Percentiles rank a stretch among this genome's conserved stretches.
These are phyloP conservation scores for Antitrichia curtipendula DNA, from an alignment of 225 moss, liverwort and hornwort genomes.

Conservation along the genomic window DNA sequence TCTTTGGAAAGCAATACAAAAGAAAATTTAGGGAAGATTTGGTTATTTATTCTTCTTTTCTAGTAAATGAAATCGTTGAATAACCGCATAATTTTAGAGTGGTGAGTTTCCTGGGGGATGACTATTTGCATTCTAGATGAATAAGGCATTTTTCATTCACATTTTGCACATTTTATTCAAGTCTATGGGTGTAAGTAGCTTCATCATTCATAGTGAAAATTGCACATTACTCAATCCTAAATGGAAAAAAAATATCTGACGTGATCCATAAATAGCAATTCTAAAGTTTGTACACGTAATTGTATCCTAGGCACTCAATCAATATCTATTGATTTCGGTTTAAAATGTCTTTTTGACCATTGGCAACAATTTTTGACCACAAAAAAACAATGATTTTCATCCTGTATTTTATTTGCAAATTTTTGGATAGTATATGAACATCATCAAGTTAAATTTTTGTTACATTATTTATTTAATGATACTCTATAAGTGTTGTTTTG, in stretches of 20 bases:
- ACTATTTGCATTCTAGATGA: neutral
- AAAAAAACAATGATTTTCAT: neutral
- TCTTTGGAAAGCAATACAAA: neutral
- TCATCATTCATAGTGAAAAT: neutral
- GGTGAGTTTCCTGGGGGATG: too few relatives aligned
- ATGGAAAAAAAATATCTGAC: neutral
- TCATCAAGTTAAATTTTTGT: neutral
- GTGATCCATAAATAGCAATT: too few relatives aligned
- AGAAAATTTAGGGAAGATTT: neutral
- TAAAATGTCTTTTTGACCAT: neutral
- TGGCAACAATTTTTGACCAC: neutral
- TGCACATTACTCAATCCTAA: neutral
- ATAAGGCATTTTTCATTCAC: neutral
- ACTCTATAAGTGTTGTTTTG: too few relatives aligned
- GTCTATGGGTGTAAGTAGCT: neutral
- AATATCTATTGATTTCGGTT: too few relatives aligned
- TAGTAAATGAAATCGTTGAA: neutral
- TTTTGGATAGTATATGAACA: neutral
- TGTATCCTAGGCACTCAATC: too few relatives aligned
- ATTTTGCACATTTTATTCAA: neutral
- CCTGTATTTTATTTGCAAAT: neutral
- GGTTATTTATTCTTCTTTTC: neutral
- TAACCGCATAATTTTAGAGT: too few relatives aligned
- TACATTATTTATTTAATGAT: neutral
- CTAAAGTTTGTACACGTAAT: too few relatives aligned